A percentile compares a stretch with the other conserved stretches of the same genome.
These are phyloP conservation scores for Fusarium anthophilum DNA, from an alignment of 2,329 filamentous ascomycete species.

Conservation along the genomic window DNA sequence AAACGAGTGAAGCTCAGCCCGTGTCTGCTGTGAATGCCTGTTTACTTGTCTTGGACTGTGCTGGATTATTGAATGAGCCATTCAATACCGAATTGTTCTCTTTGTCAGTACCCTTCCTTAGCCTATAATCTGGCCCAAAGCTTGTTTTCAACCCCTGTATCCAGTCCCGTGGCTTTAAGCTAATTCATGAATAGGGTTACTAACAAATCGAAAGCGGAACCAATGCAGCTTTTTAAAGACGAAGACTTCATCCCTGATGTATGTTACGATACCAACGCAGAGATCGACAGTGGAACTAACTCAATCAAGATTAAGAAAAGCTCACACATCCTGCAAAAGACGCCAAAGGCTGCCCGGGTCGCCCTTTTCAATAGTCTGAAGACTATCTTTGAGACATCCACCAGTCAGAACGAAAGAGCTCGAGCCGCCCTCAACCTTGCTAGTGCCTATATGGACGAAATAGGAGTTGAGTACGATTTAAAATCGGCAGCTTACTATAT, in stretches of 20 bases:
- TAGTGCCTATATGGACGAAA: neutral
- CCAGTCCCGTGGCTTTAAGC: no score
- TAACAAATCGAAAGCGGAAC: neutral
- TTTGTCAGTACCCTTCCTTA: neutral
- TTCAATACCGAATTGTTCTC: neutral
- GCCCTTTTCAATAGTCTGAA: neutral
- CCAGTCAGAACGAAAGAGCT: neutral
- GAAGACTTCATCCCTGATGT: neutral
- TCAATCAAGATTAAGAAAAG: neutral
- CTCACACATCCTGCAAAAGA: neutral
- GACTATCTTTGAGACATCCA: neutral
- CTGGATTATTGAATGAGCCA: neutral
- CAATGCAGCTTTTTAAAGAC: neutral
- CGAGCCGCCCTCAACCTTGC: neutral
- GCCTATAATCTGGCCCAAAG: fast-evolving
- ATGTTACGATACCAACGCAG: neutral
- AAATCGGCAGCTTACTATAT: neutral
- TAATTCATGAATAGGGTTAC: neutral
- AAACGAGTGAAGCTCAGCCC: neutral
- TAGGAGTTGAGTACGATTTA: neutral
- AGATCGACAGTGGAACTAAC: neutral
- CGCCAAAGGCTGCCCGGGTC: neutral
- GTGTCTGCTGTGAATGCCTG: neutral
- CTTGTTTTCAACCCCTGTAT: neutral
- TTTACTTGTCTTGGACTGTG: neutral